Conservation (phyloP, 352 stramenopile genomes). For the Lagenidium giganteum region DNA sequence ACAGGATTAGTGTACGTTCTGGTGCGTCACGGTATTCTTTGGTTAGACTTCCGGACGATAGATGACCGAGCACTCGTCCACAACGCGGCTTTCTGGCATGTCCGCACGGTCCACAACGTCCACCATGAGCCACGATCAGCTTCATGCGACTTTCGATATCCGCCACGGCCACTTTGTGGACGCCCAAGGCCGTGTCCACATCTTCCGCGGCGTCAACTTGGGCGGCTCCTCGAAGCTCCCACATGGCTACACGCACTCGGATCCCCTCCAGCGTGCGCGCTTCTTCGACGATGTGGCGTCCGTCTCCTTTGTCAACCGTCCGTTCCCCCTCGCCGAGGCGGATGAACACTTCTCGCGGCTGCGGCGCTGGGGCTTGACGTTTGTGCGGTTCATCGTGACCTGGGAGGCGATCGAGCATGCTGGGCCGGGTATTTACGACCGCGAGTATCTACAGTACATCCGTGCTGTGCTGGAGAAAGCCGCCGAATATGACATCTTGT, state of each 20-base stretch:
- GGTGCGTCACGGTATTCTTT: too few relatives aligned
- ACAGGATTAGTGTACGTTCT: too few relatives aligned
- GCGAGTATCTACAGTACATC: constrained; percentile 81
- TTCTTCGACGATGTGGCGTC: constrained; percentile 48
- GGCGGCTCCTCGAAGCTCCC: constrained; percentile 87
- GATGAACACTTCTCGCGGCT: constrained; percentile 73
- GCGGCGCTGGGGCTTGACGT: constrained; percentile 78
- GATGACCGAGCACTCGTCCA: too few relatives aligned
- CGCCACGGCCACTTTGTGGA: constrained; percentile 82
- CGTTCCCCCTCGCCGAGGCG: constrained; percentile 82
- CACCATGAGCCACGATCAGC: background rate
- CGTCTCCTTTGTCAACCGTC: constrained; percentile 76
- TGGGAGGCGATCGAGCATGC: constrained; percentile 90
- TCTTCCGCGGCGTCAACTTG: constrained; percentile 87
- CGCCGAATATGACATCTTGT: constrained; percentile 53
- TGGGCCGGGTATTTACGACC: constrained; percentile 79
- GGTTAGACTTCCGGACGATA: too few relatives aligned
- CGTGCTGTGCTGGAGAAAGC: constrained; percentile 52
- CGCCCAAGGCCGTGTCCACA: constrained; percentile 51
- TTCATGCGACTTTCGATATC: constrained; percentile 15
- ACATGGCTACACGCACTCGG: constrained; percentile 38
- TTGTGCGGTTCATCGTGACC: constrained; percentile 81
- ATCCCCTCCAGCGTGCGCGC: constrained; percentile 19
- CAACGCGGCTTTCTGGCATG: constrained; percentile 1
- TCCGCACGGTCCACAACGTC: constrained; percentile 1